phyloP scores from a whole-genome alignment of 1,284 basidiomycete species.

The Boletus holoroseus region DNA sequence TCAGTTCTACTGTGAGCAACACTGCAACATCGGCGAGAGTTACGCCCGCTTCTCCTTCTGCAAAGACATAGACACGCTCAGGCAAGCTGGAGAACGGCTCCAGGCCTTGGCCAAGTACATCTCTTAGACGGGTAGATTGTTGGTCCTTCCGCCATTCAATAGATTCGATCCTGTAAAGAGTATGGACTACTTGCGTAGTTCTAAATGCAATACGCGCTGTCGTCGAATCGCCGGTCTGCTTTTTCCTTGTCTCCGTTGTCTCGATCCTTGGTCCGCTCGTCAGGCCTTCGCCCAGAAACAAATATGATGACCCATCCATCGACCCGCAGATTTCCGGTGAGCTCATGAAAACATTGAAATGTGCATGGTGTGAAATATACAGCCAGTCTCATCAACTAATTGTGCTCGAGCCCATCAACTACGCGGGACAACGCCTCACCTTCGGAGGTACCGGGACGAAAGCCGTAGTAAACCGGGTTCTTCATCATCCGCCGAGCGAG shows the following conservation, averaged over 20 bases:
- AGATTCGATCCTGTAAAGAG: not conserved
- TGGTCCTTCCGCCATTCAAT: not conserved
- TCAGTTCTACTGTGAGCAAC: slow-evolving; percentile 87
- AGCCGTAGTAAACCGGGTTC: slow-evolving; percentile 88
- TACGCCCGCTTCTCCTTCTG: slow-evolving; percentile 91
- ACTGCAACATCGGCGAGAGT: slow-evolving; percentile 77
- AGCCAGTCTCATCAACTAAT: not conserved
- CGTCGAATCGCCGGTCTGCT: not conserved
- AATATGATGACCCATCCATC: not conserved
- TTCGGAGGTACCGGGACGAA: slow-evolving; percentile 36
- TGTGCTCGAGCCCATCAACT: slow-evolving; percentile 52
- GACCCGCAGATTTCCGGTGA: not conserved
- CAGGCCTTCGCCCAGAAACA: not conserved
- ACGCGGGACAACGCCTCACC: slow-evolving; percentile 63
- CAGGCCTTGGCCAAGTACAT: slow-evolving; percentile 70
- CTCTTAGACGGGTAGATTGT: slow-evolving; percentile 12
- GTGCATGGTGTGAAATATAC: not conserved
- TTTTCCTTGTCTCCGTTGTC: not conserved
- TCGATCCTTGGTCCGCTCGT: not conserved
- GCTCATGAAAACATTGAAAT: not conserved
- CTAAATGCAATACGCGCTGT: not conserved
- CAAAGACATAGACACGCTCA: slow-evolving; percentile 83
- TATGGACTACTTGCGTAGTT: not conserved
- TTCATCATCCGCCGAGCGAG: slow-evolving; percentile 63
- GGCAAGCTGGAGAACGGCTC: slow-evolving; percentile 71